phyloP scores from a whole-genome alignment of 441 rosid species.

The Arabidopsis lyrata region DNA sequence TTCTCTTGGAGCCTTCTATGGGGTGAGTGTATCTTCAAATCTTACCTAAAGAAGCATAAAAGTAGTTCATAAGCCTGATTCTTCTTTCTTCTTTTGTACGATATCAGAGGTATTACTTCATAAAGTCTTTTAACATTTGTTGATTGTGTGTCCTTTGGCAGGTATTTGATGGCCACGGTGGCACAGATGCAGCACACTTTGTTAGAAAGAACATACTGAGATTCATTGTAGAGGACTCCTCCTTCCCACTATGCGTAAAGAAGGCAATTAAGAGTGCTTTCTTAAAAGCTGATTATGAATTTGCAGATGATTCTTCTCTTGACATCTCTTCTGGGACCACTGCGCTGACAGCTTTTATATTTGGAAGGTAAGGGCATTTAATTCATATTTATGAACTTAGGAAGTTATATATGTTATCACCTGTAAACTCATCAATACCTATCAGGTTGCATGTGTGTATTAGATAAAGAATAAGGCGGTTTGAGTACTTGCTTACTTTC shows the following conservation, averaged over 20 bases:
- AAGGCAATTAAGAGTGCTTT: constrained; percentile 83
- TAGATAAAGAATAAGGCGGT: background rate
- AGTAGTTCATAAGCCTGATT: constrained; percentile 16
- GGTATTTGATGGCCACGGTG: constrained; percentile 99
- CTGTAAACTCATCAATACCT: background rate
- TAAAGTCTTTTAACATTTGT: constrained; percentile 39
- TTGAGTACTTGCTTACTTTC: constrained; percentile 11
- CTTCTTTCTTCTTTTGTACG: background rate
- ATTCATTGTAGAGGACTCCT: constrained; percentile 78
- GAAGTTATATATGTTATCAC: background rate
- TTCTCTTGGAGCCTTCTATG: constrained; percentile 85
- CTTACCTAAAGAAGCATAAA: constrained; percentile 18
- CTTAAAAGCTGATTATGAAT: constrained; percentile 86
- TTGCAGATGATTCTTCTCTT: constrained; percentile 81
- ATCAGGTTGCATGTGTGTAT: background rate
- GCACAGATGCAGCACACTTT: constrained; percentile 88
- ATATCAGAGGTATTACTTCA: background rate
- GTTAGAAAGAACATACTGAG: constrained; percentile 72
- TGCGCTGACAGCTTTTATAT: constrained; percentile 73
- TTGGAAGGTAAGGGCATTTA: constrained; percentile 59
- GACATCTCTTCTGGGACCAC: constrained; percentile 95
- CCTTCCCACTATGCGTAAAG: constrained; percentile 75
- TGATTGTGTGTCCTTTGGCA: constrained; percentile 44
- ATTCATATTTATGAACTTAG: constrained; percentile 11
- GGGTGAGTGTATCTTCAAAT: constrained; percentile 59